A percentile compares a stretch with the other conserved stretches of the same genome.
Evolutionary conservation across 129 eudicot genomes (phyloP).

Genomic region (Pseudognaphalium luteoalbum): DNA sequence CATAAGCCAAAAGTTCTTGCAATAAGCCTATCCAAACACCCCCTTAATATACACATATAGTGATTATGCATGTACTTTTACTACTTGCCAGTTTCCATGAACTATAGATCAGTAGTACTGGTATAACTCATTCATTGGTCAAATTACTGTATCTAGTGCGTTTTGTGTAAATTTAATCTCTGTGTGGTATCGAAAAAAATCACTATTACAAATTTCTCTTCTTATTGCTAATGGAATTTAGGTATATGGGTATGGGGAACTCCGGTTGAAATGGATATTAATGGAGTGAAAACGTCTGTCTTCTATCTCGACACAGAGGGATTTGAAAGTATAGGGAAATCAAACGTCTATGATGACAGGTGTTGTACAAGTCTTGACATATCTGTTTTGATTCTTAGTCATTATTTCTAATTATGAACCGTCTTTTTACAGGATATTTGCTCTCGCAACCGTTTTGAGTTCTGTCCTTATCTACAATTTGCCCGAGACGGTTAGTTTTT

Average conservation of each 20-base stretch:
- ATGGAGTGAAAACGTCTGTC: constrained; percentile 89
- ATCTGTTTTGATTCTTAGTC: not conserved
- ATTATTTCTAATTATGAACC: constrained; percentile 10
- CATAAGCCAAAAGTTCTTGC: not conserved
- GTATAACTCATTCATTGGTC: not conserved
- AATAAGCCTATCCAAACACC: not conserved
- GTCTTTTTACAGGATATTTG: constrained; percentile 75
- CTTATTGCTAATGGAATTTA: constrained; percentile 19
- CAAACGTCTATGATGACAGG: constrained; percentile 98
- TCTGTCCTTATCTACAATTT: constrained; percentile 93
- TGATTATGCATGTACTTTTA: constrained; percentile 2
- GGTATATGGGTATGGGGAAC: constrained; percentile 99
- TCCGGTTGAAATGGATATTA: constrained; percentile 73
- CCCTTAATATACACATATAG: not conserved
- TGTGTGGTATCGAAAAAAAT: not conserved
- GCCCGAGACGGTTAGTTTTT: constrained; percentile 86
- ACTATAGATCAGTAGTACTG: not conserved
- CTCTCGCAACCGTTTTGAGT: constrained; percentile 94
- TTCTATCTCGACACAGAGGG: constrained; percentile 97
- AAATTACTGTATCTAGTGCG: not conserved
- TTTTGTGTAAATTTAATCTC: not conserved
- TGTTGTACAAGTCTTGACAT: constrained; percentile 29
- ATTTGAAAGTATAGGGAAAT: constrained; percentile 97
- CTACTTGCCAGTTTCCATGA: not conserved
- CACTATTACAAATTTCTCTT: constrained; percentile 4